Evolutionary conservation across 139 green algal genomes (phyloP).

Genomic region (Micromonas pusilla): DNA sequence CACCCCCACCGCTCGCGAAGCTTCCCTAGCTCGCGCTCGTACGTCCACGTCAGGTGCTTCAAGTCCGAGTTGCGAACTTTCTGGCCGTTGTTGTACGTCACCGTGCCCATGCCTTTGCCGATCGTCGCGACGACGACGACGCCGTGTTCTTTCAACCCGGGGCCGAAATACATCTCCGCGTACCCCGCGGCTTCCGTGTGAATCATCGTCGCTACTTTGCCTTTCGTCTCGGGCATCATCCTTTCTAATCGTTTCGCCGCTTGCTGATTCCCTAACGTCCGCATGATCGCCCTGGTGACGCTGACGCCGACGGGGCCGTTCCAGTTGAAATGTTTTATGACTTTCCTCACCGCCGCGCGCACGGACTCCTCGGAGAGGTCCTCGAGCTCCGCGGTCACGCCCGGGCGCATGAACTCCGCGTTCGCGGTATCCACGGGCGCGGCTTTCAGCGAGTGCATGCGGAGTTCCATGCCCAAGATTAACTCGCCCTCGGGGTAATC

Average conservation of each 20-base stretch:
- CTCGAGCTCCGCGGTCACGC: conserved; percentile 8
- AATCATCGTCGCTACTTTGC: conserved; percentile 27
- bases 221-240: conserved; percentile 9
- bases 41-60: conserved; percentile 29
- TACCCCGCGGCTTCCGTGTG: conserved; percentile 33
- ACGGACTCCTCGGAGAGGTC: conserved; percentile 1
- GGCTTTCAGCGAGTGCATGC: conserved; percentile 16
- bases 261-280: not conserved
- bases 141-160: not conserved
- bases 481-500: conserved; percentile 29
- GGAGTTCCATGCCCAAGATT: conserved; percentile 24
- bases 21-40: conserved; percentile 23
- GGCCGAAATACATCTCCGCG: conserved; percentile 31
- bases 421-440: conserved; percentile 19
- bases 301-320: conserved; percentile 14
- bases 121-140: conserved; percentile 23
- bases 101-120: conserved; percentile 20
- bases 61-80: conserved; percentile 25
- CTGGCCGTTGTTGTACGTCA: conserved; percentile 22
- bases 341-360: not conserved
- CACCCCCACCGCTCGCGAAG: conserved; percentile 5
- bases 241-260: not conserved
- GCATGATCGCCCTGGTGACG: conserved; percentile 22
- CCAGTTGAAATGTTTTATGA: conserved; percentile 12
- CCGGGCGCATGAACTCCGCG: conserved; percentile 30